These are phyloP conservation scores for Sporisorium exsertum DNA, from an alignment of 1,284 basidiomycete genomes.

Conservation along the genomic window DNA sequence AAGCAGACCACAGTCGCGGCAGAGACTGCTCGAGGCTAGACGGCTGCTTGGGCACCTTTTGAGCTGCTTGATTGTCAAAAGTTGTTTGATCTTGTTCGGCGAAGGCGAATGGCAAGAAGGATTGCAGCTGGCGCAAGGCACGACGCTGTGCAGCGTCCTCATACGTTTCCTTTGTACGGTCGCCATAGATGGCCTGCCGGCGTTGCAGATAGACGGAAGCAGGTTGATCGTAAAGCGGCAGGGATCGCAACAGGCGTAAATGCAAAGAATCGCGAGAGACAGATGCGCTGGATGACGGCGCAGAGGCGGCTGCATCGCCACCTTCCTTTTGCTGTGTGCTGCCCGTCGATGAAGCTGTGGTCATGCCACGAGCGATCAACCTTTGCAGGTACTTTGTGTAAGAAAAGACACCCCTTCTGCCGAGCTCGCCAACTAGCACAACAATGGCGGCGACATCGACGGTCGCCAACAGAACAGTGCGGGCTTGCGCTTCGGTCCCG, in stretches of 20 bases:
- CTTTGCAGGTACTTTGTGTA: constrained; percentile 86
- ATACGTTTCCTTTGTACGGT: constrained; percentile 61
- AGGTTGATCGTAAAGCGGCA: constrained; percentile 54
- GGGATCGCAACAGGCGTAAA: constrained; percentile 57
- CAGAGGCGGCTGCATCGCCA: not conserved
- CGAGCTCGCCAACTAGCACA: constrained; percentile 82
- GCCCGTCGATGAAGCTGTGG: constrained; percentile 12
- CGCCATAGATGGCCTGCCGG: constrained; percentile 64
- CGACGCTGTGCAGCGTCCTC: constrained; percentile 66
- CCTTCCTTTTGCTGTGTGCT: not conserved
- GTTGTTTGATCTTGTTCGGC: not conserved
- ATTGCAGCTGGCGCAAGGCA: constrained; percentile 55
- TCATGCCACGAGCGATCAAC: constrained; percentile 79
- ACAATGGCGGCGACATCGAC: constrained; percentile 74
- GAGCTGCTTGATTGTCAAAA: not conserved
- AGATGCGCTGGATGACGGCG: not conserved
- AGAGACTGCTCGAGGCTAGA: constrained; percentile 2
- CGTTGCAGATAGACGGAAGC: constrained; percentile 56
- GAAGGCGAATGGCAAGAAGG: constrained; percentile 42
- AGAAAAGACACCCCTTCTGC: constrained; percentile 80
- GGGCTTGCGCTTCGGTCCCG: not conserved
- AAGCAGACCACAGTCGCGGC: constrained; percentile 56
- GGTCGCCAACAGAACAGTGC: constrained; percentile 13
- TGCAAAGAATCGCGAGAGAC: constrained; percentile 43
- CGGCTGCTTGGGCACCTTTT: not conserved